Base-by-base conservation (phyloP, 495 filamentous ascomycete species). In the Podospora bellae-mahoneyi region DNA sequence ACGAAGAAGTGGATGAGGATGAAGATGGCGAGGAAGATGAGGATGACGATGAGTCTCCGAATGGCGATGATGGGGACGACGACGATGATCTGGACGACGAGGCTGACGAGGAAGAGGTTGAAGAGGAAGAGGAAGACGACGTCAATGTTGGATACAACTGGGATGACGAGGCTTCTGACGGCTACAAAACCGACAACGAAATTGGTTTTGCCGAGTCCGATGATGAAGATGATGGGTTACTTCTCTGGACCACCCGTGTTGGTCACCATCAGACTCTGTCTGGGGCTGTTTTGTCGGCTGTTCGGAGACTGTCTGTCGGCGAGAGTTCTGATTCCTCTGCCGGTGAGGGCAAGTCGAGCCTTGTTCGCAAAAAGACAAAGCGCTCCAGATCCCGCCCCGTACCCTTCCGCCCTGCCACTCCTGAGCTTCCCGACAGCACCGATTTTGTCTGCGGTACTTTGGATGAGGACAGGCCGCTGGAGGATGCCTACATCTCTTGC, bases 361-460 rank as follows among this genome's bases (percentile, higher is more conserved):
- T 62, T 19, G 44, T 68, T 20, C 70, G 69, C 9, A 65, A 66
- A n/a, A 64, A 66, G 19, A 81, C 72, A 64, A 74, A 68, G 60
- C 74, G 75, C 3, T 76, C 77, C 13, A 70, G 61, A 65, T 55
- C 65, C 27, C 80, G 86, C 59, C 85, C 71, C 15, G 27, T 73
- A 0, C 61, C 85, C 67, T 89, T 92, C 74, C 90, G 89, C 39
- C 84, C 91, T 59, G 84, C 84, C 16, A 92, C 91, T 0, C 92
- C 92, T 13, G 92, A 96, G 67, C 81, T 98, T 7, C 95, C 95
- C 10, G 95, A 99, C 78, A 96, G 93, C 78, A 97, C 93, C 54
- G 96, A 98, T 77, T 99, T 99, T 74, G 95, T 99, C 27, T 97
- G 95, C 74, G 95, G 95, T 62, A 99, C 95, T 16, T 82, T 99